phyloP scores from a whole-genome alignment of 805 yeast genomes.

The Tetrapisispora iriomotensis region DNA sequence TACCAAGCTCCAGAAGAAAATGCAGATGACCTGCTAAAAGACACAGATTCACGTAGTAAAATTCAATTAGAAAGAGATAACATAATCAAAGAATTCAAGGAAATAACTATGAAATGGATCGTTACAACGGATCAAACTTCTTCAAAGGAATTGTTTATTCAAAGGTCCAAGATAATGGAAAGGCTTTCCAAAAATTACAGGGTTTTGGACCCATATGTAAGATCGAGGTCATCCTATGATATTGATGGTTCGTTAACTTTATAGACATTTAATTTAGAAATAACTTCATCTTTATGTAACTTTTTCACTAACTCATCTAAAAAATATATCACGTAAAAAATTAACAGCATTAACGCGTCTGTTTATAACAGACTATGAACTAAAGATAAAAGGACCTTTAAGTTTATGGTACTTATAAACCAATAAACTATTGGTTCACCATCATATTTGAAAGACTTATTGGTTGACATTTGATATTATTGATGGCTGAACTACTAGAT shows the following conservation, averaged over 20 bases:
- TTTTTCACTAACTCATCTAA: too few relatives aligned
- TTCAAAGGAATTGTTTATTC: conserved; percentile 27
- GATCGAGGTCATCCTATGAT: conserved; percentile 71
- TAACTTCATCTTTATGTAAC: too few relatives aligned
- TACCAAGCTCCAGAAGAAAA: conserved; percentile 52
- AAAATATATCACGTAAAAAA: too few relatives aligned
- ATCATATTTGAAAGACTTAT: too few relatives aligned
- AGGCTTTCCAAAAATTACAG: conserved; percentile 53
- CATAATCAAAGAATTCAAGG: conserved; percentile 44
- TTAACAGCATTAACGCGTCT: too few relatives aligned
- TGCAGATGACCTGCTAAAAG: conserved; percentile 40
- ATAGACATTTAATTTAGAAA: too few relatives aligned
- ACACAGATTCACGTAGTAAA: conserved; percentile 35
- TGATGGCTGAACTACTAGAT: background rate
- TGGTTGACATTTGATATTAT: too few relatives aligned
- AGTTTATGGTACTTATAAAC: too few relatives aligned
- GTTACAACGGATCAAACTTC: conserved; percentile 46
- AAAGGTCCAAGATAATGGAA: conserved; percentile 43
- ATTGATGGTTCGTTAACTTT: conserved; percentile 45
- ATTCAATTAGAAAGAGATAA: conserved; percentile 45
- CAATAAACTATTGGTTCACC: too few relatives aligned
- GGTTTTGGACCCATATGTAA: conserved; percentile 64
- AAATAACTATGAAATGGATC: conserved; percentile 69
- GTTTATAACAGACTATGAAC: too few relatives aligned
- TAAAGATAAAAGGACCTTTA: too few relatives aligned